Evolutionary conservation across 1,284 basidiomycete species (phyloP), one percentile per base, ranked within the genome.

Genomic region (Retiboletus fuscus): DNA sequence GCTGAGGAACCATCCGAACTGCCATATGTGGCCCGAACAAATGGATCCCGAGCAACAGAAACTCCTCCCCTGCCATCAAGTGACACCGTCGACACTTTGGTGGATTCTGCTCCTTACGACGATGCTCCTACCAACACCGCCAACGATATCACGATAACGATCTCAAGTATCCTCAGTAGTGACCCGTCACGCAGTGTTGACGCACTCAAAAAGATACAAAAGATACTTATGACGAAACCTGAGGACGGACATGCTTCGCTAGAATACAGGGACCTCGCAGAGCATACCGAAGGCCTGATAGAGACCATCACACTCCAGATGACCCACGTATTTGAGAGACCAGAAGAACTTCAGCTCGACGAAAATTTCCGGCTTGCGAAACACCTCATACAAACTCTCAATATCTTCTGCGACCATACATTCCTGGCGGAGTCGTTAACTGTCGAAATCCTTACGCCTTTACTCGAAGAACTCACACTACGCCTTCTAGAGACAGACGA

Each of bases 401-500:
- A 96, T 77, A 94, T 94, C 43, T 96, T 96, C 81, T 96, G 95
- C 78, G 96, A 97, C 78, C 94, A 96, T 80, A 83, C 90, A 30
- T 87, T 93, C 72, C 85, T 97, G 51, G 93, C 94, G 11, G 93
- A 95, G 81, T 94, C 94, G 8, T 80, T 96, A 66, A 93, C 94
- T 0, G 90, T 95, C 49, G 91, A 93, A 65, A 93, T 93, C 67
- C 82, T 97, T 72, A 93, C 92, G 8, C 89, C 91, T 13, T 83
- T 98, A 26, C 84, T 98, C 66, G 94, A 95, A 77, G 95, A 97
- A 82, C 84, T 99, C 71, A 97, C 96, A 0, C 84, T 95, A 68
- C 92, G 97, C 34, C 87, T 99, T 49, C 88, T 98, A 57, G 95
- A 97, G 80, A 96, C 96, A 58, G 96, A 98, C 77, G 95, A 96